A percentile compares a stretch with the other conserved stretches of the same genome.
Conservation (phyloP, 306 rosid genomes). For the Crotalaria pallida region DNA sequence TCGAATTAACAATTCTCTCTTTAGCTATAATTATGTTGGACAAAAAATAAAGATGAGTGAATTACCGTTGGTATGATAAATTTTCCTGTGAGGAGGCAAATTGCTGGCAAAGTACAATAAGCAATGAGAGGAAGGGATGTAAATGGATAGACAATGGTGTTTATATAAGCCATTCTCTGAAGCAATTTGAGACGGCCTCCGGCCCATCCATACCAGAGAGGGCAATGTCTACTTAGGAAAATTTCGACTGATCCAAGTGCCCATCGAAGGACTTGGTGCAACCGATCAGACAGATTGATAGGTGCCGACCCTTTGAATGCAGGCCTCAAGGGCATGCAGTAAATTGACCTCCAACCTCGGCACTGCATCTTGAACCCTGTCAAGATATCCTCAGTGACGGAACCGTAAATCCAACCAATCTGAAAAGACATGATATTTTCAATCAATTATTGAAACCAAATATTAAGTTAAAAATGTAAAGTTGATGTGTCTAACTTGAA, state of each 20-base stretch:
- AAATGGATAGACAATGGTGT: constrained; percentile 95
- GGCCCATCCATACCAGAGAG: constrained; percentile 86
- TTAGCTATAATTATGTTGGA: background rate
- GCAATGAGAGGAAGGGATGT: constrained; percentile 97
- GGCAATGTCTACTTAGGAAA: constrained; percentile 93
- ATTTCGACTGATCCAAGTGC: constrained; percentile 98
- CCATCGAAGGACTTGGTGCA: constrained; percentile 99
- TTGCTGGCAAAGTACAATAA: constrained; percentile 85
- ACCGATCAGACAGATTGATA: constrained; percentile 83
- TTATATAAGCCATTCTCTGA: constrained; percentile 86
- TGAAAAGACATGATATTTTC: constrained; percentile 23
- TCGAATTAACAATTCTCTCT: background rate
- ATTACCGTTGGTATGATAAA: constrained; percentile 95
- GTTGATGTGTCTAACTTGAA: background rate
- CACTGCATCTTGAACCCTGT: constrained; percentile 98
- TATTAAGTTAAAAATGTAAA: background rate
- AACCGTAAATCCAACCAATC: constrained; percentile 99
- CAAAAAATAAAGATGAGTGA: constrained; percentile 1
- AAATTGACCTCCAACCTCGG: constrained; percentile 96
- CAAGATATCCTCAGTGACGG: constrained; percentile 95
- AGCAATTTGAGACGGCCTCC: constrained; percentile 93
- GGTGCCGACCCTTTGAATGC: constrained; percentile 99
- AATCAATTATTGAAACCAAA: background rate
- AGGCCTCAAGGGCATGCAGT: constrained; percentile 97
- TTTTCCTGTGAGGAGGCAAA: constrained; percentile 96